Evolutionary conservation across 2,329 filamentous ascomycete genomes (phyloP).

Genomic region (Fusarium annulatum): DNA sequence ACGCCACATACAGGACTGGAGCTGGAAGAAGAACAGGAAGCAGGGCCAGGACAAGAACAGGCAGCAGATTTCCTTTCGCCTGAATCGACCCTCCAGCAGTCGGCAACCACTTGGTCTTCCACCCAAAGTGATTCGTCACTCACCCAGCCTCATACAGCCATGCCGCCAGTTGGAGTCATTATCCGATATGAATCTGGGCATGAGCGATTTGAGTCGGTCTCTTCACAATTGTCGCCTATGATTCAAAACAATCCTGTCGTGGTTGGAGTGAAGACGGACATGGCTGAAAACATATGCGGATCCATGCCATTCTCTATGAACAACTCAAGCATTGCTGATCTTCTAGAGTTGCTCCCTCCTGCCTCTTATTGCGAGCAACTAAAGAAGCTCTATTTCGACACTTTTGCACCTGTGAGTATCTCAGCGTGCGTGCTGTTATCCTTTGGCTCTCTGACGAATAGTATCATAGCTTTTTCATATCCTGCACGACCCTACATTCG

Average conservation of each 20-base stretch:
- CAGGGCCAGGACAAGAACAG: not conserved
- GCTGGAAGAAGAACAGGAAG: not conserved
- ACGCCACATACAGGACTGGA: not conserved
- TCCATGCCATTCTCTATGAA: not conserved
- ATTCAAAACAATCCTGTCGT: not conserved
- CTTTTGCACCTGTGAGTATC: not conserved
- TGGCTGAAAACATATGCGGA: not conserved
- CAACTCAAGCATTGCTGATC: not conserved
- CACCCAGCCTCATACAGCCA: not conserved
- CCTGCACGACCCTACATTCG: not conserved
- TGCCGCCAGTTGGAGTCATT: not conserved
- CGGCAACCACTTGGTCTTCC: not conserved
- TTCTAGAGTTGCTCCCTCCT: not conserved
- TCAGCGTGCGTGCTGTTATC: too few species aligned
- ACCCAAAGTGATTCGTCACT: not conserved
- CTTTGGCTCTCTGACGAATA: not conserved
- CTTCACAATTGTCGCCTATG: slow-evolving; percentile 19
- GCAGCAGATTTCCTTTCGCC: not conserved
- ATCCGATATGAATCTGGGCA: slow-evolving; percentile 18
- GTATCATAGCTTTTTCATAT: not conserved
- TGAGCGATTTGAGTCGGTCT: slow-evolving; percentile 16
- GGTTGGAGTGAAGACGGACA: not conserved
- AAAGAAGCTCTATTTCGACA: not conserved
- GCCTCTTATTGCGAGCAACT: not conserved
- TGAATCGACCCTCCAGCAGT: not conserved